Evolutionary conservation across 2,329 filamentous ascomycete species (phyloP), one percentile per base, ranked within the genome.

Genomic region (Diaporthe sp.): DNA sequence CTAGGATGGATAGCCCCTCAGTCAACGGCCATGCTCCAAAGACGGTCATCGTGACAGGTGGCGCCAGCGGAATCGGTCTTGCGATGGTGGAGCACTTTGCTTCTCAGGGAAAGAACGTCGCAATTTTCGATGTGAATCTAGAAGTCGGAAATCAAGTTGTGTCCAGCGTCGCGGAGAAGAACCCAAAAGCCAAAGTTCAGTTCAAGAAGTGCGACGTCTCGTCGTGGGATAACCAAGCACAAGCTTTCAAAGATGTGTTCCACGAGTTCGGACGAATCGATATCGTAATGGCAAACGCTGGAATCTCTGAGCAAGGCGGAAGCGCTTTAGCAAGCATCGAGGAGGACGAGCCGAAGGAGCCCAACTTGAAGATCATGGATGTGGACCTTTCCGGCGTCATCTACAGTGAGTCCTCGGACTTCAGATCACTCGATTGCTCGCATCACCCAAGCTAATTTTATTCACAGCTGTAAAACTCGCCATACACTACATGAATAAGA

Each of bases 281-380:
- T 73, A 77, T 87, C 4, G 86, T 88, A 9, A 84, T 88, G 78
- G 87, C 87, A 35, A 89, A 89, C 77, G 87, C 87, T 0, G 87
- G 87, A 1, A 83, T 89, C 45, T 85, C 85, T 0, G 85, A 86
- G 78, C 81, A 83, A 70, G 85, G 83, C 2, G 70, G 68, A 4
- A 81, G 80, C 52, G 81, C 79, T 25, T 52, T 83, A 10, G 77
- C 76, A 38, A 73, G 74, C 0, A 77, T 80, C 9, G 81, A 81
- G 74, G 77, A 78, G 13, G 81, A 80, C 2, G 80, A 76, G 57
- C 83, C 83, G 2, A 74, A 75, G 13, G 82, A 84, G 76, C 84
- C 84, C 52, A 77, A 79, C n/a, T 72, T 86, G 47, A 80, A 75
- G 28, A 82, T 82, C 2, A 58, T 87, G 73, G 80, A 85, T 45